phyloP scores from a whole-genome alignment of 106 monocot genomes.

The Alisma plantagoaquatica region DNA sequence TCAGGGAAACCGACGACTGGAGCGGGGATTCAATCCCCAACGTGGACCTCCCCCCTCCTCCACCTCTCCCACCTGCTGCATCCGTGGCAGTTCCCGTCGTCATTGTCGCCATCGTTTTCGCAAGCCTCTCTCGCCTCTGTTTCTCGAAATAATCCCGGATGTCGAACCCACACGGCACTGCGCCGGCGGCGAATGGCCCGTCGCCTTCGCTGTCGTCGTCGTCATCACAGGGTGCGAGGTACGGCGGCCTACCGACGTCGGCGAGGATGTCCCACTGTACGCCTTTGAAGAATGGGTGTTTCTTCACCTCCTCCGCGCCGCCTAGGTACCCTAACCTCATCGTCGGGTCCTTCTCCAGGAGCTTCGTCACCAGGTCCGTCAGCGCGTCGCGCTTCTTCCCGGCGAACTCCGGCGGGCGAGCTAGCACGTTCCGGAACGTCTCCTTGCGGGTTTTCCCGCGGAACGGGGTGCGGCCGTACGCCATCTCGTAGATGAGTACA shows the following conservation, averaged over 20 bases:
- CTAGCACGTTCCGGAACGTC: constrained; percentile 79
- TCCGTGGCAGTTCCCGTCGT: no score
- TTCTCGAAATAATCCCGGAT: constrained; percentile 49
- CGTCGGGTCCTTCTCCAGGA: constrained; percentile 54
- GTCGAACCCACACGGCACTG: constrained; percentile 23
- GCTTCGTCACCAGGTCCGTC: constrained; percentile 49
- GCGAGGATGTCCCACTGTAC: constrained; percentile 73
- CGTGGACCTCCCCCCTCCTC: no score
- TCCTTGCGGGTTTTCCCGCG: constrained; percentile 67
- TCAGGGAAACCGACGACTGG: constrained; percentile 21
- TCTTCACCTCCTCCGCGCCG: constrained; percentile 63
- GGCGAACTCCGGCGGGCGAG: constrained; percentile 43
- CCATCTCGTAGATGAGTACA: constrained; percentile 75
- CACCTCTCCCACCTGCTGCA: no score
- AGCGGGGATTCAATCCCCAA: constrained; percentile 11
- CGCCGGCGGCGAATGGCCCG: neutral
- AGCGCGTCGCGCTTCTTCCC: constrained; percentile 37
- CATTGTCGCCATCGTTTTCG: constrained; percentile 2
- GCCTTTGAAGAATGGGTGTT: constrained; percentile 70
- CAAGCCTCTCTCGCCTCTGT: constrained; percentile 11
- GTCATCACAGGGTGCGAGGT: constrained; percentile 31
- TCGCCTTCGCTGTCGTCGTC: no score
- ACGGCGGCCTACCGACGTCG: constrained; percentile 54
- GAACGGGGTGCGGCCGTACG: constrained; percentile 78
- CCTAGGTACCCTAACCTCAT: constrained; percentile 46